These are phyloP conservation scores for Saxispiralis lemnorum DNA, from an alignment of 495 filamentous ascomycete genomes.

Conservation along the genomic window DNA sequence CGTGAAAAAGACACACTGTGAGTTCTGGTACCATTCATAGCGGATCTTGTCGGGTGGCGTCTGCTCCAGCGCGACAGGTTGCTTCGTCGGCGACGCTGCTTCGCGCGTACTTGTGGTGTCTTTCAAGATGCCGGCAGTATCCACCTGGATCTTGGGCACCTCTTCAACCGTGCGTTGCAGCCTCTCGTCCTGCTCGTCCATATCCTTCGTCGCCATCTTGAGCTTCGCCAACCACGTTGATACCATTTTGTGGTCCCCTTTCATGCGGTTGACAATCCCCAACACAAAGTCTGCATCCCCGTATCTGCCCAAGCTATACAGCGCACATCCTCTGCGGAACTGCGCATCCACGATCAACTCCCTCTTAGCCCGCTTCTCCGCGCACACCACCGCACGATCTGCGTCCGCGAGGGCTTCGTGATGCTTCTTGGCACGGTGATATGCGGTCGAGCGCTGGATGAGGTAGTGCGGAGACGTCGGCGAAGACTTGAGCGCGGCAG, in stretches of 20 bases:
- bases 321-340: slow-evolving; percentile 57
- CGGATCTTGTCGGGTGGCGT: slow-evolving; percentile 47
- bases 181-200: slow-evolving; percentile 38
- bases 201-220: slow-evolving; percentile 31
- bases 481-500: slow-evolving; percentile 48
- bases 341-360: slow-evolving; percentile 68
- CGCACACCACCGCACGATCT: slow-evolving; percentile 53
- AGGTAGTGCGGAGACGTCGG: slow-evolving; percentile 66
- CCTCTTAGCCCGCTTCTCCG: slow-evolving; percentile 54
- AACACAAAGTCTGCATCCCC: slow-evolving; percentile 65
- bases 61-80: slow-evolving; percentile 20
- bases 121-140: slow-evolving; percentile 9
- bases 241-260: slow-evolving; percentile 42
- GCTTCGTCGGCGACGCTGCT: not conserved
- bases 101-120: not conserved
- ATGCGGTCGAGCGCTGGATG: slow-evolving; percentile 71
- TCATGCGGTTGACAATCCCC: slow-evolving; percentile 42
- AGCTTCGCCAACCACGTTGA: slow-evolving; percentile 46
- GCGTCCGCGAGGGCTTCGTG: slow-evolving; percentile 57
- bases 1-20: slow-evolving; percentile 45
- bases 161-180: slow-evolving; percentile 40
- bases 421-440: slow-evolving; percentile 44
- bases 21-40: slow-evolving; percentile 67
- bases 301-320: slow-evolving; percentile 51
- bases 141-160: slow-evolving; percentile 41